These are phyloP conservation scores for Athelia sp. DNA, from an alignment of 1,284 basidiomycete species.

Conservation along the genomic window DNA sequence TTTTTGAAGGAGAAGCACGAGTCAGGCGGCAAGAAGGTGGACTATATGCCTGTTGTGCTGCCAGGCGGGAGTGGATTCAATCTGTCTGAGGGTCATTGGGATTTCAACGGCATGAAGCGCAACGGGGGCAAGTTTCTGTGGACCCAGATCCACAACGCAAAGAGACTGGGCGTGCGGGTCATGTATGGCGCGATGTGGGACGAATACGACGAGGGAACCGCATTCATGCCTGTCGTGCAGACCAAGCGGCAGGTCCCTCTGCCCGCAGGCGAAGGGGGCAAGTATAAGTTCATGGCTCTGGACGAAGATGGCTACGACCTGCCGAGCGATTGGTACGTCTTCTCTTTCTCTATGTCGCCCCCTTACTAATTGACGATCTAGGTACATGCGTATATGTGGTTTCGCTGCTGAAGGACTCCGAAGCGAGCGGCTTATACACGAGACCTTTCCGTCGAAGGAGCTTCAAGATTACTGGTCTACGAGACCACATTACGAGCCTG, in stretches of 20 bases:
- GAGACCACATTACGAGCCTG: conserved; percentile 52
- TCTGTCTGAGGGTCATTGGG: conserved; percentile 61
- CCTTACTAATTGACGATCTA: conserved; percentile 16
- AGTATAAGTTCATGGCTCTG: conserved; percentile 56
- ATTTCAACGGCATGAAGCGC: conserved; percentile 59
- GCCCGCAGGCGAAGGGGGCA: conserved; percentile 28
- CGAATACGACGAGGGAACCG: conserved; percentile 81
- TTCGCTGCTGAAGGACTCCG: conserved; percentile 65
- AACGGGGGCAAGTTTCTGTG: conserved; percentile 71
- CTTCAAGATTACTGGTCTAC: conserved; percentile 69
- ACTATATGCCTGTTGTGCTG: conserved; percentile 71
- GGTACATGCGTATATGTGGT: conserved; percentile 76
- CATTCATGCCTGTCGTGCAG: conserved; percentile 63
- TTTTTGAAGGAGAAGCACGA: conserved; percentile 47
- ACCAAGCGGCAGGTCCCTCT: conserved; percentile 52
- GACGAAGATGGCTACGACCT: conserved; percentile 70
- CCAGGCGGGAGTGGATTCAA: conserved; percentile 74
- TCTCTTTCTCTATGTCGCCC: conserved; percentile 3
- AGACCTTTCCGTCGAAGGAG: conserved; percentile 66
- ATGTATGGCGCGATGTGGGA: conserved; percentile 84
- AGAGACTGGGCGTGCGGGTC: conserved; percentile 53
- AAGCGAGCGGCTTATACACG: conserved; percentile 53
- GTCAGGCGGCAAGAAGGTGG: conserved; percentile 45
- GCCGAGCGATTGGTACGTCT: conserved; percentile 63
- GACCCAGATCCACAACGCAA: conserved; percentile 66